phyloP scores from a whole-genome alignment of 352 stramenopile genomes.

The Salisapilia sapeloensis region DNA sequence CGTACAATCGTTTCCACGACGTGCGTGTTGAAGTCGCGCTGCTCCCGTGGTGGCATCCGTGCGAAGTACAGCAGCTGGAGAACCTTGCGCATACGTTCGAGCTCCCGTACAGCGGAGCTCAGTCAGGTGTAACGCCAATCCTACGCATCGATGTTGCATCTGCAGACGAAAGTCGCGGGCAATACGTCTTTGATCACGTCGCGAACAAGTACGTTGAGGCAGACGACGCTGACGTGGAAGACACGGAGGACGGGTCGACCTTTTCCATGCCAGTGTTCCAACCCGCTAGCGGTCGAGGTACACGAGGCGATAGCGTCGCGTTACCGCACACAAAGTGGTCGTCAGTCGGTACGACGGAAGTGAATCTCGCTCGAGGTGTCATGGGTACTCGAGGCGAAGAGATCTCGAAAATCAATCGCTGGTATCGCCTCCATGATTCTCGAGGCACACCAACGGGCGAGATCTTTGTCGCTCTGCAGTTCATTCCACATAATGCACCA shows the following conservation, averaged over 20 bases:
- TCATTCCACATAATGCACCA: conserved; percentile 26
- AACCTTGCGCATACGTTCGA: conserved; percentile 70
- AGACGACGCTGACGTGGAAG: conserved; percentile 43
- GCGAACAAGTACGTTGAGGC: conserved; percentile 78
- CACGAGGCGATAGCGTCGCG: conserved; percentile 31
- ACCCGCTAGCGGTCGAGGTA: conserved; percentile 2
- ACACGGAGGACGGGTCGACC: conserved; percentile 9
- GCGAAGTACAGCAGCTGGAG: conserved; percentile 45
- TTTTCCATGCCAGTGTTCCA: not conserved
- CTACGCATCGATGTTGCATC: conserved; percentile 58
- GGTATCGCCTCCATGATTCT: conserved; percentile 66
- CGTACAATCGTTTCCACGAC: conserved; percentile 74
- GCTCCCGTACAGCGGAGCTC: conserved; percentile 63
- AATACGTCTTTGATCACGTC: conserved; percentile 76
- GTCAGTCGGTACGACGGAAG: conserved; percentile 60
- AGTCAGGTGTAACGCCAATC: conserved; percentile 77
- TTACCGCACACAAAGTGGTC: conserved; percentile 50
- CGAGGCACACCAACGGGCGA: conserved; percentile 68
- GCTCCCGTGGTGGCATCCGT: conserved; percentile 74
- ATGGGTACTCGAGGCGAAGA: conserved; percentile 49
- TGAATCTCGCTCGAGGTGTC: conserved; percentile 74
- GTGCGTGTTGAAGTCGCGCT: conserved; percentile 69
- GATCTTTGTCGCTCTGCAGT: conserved; percentile 70
- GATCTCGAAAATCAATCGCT: conserved; percentile 55
- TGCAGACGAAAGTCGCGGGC: conserved; percentile 48